These are phyloP conservation scores for Pseudoscleropodium purum DNA, from an alignment of 225 moss, liverwort and hornwort genomes.

Conservation along the genomic window DNA sequence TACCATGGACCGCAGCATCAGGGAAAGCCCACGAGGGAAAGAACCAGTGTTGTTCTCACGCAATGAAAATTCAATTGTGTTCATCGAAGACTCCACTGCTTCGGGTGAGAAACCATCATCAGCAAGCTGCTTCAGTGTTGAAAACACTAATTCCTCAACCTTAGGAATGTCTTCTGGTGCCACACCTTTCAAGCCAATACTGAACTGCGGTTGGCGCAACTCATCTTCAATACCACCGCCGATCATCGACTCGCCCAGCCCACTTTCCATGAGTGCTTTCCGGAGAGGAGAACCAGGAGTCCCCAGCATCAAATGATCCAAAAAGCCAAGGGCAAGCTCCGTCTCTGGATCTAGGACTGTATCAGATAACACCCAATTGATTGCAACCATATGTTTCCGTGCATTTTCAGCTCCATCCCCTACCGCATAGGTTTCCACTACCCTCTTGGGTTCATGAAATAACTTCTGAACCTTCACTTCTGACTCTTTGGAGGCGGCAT, in stretches of 20 bases:
- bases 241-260: constrained; percentile 80
- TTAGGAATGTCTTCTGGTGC: constrained; percentile 60
- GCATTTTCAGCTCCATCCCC: constrained; percentile 68
- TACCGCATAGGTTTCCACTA: constrained; percentile 77
- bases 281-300: constrained; percentile 91
- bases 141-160: constrained; percentile 88
- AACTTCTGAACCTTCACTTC: constrained; percentile 82
- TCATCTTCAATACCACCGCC: constrained; percentile 97
- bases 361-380: constrained; percentile 92
- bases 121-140: constrained; percentile 65
- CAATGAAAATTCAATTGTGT: constrained; percentile 84
- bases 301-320: constrained; percentile 86
- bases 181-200: constrained; percentile 88
- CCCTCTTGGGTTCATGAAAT: constrained; percentile 71
- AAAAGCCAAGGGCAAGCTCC: constrained; percentile 92
- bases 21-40: constrained; percentile 87
- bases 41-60: constrained; percentile 98
- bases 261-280: constrained; percentile 90
- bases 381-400: constrained; percentile 93
- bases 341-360: constrained; percentile 71
- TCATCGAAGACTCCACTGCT: constrained; percentile 94
- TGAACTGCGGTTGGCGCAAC: constrained; percentile 88
- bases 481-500: constrained; percentile 67
- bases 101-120: constrained; percentile 77
- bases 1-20: constrained; percentile 98